phyloP scores from a whole-genome alignment of 345 rosid species.

The Aethionema arabicum region DNA sequence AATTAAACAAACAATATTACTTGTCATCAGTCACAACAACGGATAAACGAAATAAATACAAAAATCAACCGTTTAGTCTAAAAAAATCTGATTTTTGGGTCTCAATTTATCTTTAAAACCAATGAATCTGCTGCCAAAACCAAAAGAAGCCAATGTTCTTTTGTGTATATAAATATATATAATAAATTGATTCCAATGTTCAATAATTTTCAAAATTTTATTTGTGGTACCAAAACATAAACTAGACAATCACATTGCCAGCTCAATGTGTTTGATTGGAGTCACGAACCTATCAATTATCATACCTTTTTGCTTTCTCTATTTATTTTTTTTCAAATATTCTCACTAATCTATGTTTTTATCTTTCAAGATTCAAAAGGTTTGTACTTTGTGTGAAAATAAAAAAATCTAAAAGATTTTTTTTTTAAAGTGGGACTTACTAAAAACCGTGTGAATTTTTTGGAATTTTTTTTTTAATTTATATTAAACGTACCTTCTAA shows the following conservation, averaged over 20 bases:
- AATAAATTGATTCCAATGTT: slow-evolving; percentile 38
- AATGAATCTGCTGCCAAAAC: slow-evolving; percentile 3
- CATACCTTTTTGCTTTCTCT: slow-evolving; percentile 32
- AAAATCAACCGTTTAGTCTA: slow-evolving; percentile 3
- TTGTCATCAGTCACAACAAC: too few relatives aligned
- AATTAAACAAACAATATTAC: too few relatives aligned
- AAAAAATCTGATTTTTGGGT: neutral
- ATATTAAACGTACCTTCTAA: slow-evolving; percentile 12
- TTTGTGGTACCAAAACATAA: slow-evolving; percentile 39
- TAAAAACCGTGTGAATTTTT: slow-evolving; percentile 27
- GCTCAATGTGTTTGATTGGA: slow-evolving; percentile 36
- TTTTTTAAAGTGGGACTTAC: slow-evolving; percentile 23
- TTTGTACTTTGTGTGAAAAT: slow-evolving; percentile 21
- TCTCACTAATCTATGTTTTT: neutral
- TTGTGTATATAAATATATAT: slow-evolving; percentile 11
- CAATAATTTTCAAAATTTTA: slow-evolving; percentile 26
- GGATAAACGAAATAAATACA: neutral
- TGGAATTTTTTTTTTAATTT: slow-evolving; percentile 4
- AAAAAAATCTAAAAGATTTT: slow-evolving; percentile 17
- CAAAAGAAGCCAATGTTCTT: slow-evolving; percentile 34
- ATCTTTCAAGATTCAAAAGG: slow-evolving; percentile 11
- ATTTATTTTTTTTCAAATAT: slow-evolving; percentile 21
- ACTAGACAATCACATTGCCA: slow-evolving; percentile 32
- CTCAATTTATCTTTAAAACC: neutral
- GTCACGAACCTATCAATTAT: slow-evolving; percentile 14